phyloP scores from a whole-genome alignment of 768 basidiomycete species.

The Lanmaoa pseudosensibilis region DNA sequence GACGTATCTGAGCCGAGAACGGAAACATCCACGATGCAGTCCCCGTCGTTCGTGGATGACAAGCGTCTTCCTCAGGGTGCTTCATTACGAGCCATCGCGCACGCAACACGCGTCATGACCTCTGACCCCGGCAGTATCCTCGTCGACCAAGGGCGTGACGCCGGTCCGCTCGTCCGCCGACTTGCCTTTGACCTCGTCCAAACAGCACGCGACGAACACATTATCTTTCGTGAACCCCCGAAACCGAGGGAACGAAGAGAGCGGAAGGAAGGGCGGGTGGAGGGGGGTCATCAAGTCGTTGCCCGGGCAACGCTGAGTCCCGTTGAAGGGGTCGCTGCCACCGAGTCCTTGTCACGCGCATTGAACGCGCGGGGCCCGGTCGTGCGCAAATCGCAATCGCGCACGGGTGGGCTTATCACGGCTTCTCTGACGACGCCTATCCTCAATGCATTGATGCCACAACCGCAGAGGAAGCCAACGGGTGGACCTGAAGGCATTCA shows the following conservation, averaged over 20 bases:
- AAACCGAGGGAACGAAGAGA: slow-evolving; percentile 52
- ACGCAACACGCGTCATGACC: slow-evolving; percentile 88
- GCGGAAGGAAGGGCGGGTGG: slow-evolving; percentile 26
- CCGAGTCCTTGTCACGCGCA: slow-evolving; percentile 47
- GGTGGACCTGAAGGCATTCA: slow-evolving; percentile 25
- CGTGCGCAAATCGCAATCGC: slow-evolving; percentile 36
- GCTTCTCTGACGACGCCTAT: slow-evolving; percentile 54
- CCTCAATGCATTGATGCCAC: slow-evolving; percentile 58
- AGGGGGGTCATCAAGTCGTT: slow-evolving; percentile 32
- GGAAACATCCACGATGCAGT: slow-evolving; percentile 30
- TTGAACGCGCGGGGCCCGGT: slow-evolving; percentile 38
- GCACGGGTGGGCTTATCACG: slow-evolving; percentile 37
- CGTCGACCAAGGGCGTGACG: slow-evolving; percentile 66
- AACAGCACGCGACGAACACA: slow-evolving; percentile 62
- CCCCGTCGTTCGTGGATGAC: slow-evolving; percentile 28
- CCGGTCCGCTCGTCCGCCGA: slow-evolving; percentile 54
- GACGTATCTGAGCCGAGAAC: slow-evolving; percentile 24
- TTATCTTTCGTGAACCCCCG: slow-evolving; percentile 40
- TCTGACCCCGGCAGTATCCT: slow-evolving; percentile 73
- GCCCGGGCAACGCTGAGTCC: slow-evolving; percentile 47
- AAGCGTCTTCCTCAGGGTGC: slow-evolving; percentile 53
- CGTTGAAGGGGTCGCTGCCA: slow-evolving; percentile 42
- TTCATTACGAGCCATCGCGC: slow-evolving; percentile 71
- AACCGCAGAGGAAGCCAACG: slow-evolving; percentile 46
- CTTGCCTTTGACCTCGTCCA: slow-evolving; percentile 69